Evolutionary conservation across 768 basidiomycete genomes (phyloP).

Genomic region (Russula earlei): DNA sequence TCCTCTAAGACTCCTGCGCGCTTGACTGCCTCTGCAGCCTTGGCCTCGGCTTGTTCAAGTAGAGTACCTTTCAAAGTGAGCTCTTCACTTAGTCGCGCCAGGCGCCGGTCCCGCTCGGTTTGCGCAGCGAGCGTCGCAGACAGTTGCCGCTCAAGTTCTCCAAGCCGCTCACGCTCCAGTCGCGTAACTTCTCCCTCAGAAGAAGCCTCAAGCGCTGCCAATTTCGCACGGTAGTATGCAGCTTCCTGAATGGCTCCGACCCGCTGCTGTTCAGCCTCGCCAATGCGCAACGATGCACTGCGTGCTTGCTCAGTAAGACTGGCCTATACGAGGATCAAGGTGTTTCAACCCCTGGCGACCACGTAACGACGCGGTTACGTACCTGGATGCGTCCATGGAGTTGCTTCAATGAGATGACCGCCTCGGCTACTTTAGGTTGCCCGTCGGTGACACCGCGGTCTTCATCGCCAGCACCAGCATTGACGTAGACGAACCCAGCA

Average conservation of each 20-base stretch:
- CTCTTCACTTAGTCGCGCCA: constrained; percentile 63
- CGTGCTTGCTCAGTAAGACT: constrained; percentile 67
- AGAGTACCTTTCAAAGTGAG: constrained; percentile 70
- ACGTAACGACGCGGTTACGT: constrained; percentile 21
- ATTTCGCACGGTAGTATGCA: constrained; percentile 90
- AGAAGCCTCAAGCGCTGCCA: constrained; percentile 73
- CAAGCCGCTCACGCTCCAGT: constrained; percentile 68
- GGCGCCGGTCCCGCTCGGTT: constrained; percentile 55
- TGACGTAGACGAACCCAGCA: constrained; percentile 63
- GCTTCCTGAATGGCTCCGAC: constrained; percentile 83
- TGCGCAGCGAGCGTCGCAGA: constrained; percentile 53
- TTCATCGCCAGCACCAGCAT: constrained; percentile 41
- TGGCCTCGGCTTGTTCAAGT: constrained; percentile 69
- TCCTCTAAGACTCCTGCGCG: constrained; percentile 70
- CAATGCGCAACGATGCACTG: constrained; percentile 63
- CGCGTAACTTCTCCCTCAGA: constrained; percentile 55
- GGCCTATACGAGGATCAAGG: constrained; percentile 35
- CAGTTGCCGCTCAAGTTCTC: constrained; percentile 66
- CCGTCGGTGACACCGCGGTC: constrained; percentile 29
- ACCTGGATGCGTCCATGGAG: constrained; percentile 85
- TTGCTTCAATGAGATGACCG: constrained; percentile 77
- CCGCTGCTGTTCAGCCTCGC: constrained; percentile 71
- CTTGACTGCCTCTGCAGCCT: constrained; percentile 61
- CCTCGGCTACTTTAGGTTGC: constrained; percentile 50
- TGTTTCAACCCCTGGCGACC: not conserved